phyloP scores from a whole-genome alignment of 2,329 filamentous ascomycete genomes.

The Fusarium solani-melongenae region DNA sequence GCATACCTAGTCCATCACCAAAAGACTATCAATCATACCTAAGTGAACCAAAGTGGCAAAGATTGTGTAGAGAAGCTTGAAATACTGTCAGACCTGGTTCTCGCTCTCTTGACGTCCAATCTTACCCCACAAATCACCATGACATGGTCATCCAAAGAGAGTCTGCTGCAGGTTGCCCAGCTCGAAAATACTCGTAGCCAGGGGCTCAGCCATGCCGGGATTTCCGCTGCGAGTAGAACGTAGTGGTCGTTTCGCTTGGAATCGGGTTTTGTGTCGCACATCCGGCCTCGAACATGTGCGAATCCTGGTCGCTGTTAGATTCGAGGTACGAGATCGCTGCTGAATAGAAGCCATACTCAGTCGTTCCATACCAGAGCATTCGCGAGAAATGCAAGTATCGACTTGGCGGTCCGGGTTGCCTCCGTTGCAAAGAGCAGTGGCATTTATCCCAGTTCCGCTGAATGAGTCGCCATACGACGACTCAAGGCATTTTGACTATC shows the following conservation, averaged over 20 bases:
- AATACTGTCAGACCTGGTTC: constrained; percentile 2
- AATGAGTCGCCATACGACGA: not conserved
- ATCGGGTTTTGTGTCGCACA: constrained; percentile 47
- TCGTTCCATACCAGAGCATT: constrained; percentile 34
- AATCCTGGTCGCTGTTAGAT: constrained; percentile 42
- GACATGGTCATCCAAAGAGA: constrained; percentile 54
- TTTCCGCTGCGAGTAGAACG: constrained; percentile 50
- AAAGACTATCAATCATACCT: not conserved
- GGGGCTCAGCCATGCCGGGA: constrained; percentile 48
- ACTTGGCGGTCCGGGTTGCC: constrained; percentile 2
- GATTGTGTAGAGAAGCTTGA: constrained; percentile 40
- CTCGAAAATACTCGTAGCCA: constrained; percentile 52
- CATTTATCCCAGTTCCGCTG: constrained; percentile 3
- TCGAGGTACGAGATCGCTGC: not conserved
- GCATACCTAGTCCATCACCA: not conserved
- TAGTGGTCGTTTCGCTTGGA: constrained; percentile 48
- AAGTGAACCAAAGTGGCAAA: constrained; percentile 27
- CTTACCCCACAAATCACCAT: constrained; percentile 50
- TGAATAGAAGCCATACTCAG: constrained; percentile 21
- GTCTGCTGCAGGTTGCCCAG: constrained; percentile 45
- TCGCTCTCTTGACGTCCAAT: not conserved
- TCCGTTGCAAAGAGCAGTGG: constrained; percentile 25
- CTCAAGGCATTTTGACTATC: constrained; percentile 18
- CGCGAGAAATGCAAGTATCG: constrained; percentile 22
- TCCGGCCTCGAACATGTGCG: constrained; percentile 45